Conservation (phyloP, 148 eudicot genomes). For the Chenopodium suecicum region DNA sequence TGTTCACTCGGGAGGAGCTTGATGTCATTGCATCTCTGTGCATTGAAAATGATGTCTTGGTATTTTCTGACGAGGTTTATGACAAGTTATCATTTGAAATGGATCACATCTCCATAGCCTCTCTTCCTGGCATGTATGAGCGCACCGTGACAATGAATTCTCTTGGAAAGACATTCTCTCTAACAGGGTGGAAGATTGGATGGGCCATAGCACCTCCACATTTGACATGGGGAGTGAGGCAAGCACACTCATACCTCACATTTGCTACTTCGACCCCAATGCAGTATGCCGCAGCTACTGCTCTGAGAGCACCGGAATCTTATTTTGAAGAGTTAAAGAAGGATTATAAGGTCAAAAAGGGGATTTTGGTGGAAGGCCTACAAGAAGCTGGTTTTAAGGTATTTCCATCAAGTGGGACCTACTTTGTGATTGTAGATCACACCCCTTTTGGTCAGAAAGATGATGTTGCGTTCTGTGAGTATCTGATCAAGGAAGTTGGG, state of each 20-base stretch:
- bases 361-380: slow-evolving; percentile 77
- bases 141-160: slow-evolving; percentile 40
- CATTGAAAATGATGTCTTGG: slow-evolving; percentile 87
- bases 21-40: slow-evolving; percentile 72
- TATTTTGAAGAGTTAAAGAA: slow-evolving; percentile 66
- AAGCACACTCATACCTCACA: slow-evolving; percentile 87
- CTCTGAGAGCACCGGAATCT: slow-evolving; percentile 77
- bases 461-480: slow-evolving; percentile 86
- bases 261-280: slow-evolving; percentile 96
- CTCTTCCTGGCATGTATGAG: slow-evolving; percentile 58
- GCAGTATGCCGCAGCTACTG: slow-evolving; percentile 84
- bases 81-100: slow-evolving; percentile 93
- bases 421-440: slow-evolving; percentile 93
- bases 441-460: slow-evolving; percentile 82
- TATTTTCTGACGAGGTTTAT: slow-evolving; percentile 88
- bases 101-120: slow-evolving; percentile 95
- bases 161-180: slow-evolving; percentile 89
- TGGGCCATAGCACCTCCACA: slow-evolving; percentile 99
- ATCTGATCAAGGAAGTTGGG: slow-evolving; percentile 90
- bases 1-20: slow-evolving; percentile 82
- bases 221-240: slow-evolving; percentile 84
- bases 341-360: slow-evolving; percentile 75
- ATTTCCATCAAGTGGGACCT: slow-evolving; percentile 92
- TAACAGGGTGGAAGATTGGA: slow-evolving; percentile 99
- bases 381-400: slow-evolving; percentile 78